Percentiles rank a stretch among this genome's conserved stretches.
Evolutionary conservation across 148 eudicot species (phyloP).

Genomic region (Agrostemma githago): DNA sequence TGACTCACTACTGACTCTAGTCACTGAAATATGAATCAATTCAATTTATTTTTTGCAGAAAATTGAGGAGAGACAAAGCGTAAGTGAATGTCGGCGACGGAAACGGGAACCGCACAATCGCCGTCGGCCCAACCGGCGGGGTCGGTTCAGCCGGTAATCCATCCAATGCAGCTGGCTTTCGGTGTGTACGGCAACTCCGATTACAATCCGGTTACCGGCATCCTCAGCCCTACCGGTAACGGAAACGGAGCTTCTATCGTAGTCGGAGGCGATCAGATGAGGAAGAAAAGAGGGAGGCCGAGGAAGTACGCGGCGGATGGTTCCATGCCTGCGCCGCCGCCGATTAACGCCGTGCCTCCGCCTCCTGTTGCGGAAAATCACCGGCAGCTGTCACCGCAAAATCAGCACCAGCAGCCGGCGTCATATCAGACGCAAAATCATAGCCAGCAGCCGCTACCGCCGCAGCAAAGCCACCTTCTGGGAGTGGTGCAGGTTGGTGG

Average conservation of each 20-base stretch:
- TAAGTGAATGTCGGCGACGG: slow-evolving; percentile 31
- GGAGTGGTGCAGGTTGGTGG: neutral
- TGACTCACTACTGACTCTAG: neutral
- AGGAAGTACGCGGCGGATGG: slow-evolving; percentile 46
- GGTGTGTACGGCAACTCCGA: slow-evolving; percentile 25
- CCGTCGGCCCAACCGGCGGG: slow-evolving; percentile 9
- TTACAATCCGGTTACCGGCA: slow-evolving; percentile 31
- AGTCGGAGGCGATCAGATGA: slow-evolving; percentile 14
- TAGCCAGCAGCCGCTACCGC: slow-evolving; percentile 4
- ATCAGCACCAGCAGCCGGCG: neutral
- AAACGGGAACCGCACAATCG: slow-evolving; percentile 20
- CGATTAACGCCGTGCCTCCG: slow-evolving; percentile 7
- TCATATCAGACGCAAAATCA: neutral
- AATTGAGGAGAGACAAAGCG: slow-evolving; percentile 2
- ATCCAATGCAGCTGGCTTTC: slow-evolving; percentile 33
- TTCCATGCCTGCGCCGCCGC: slow-evolving; percentile 19
- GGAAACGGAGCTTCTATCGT: slow-evolving; percentile 9
- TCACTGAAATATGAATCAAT: slow-evolving; percentile 1
- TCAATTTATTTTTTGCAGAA: slow-evolving; percentile 16
- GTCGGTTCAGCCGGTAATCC: slow-evolving; percentile 20
- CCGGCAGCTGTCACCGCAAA: neutral
- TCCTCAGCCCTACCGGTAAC: slow-evolving; percentile 14
- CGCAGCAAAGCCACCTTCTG: neutral
- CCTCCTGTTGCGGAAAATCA: slow-evolving; percentile 14
- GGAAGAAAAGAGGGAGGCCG: slow-evolving; percentile 52